Percentiles rank a stretch among this genome's conserved stretches.
Conservation (phyloP, 2,329 filamentous ascomycete genomes). For the Xylaria sp. region DNA sequence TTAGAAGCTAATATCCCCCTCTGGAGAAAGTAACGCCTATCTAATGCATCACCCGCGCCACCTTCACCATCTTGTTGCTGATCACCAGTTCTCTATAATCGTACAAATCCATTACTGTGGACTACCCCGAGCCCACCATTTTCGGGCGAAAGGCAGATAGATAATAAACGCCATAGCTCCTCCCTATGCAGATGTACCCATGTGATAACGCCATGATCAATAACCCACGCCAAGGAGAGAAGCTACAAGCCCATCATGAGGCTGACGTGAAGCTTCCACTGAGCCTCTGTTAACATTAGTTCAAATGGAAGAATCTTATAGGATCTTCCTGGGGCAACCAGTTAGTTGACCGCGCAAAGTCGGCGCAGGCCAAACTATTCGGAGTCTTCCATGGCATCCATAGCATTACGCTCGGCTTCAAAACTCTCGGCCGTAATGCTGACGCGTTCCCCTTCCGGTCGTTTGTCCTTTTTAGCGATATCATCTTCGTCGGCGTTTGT, state of each 20-base stretch:
- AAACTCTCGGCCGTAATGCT: slow-evolving; percentile 51
- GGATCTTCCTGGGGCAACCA: background rate
- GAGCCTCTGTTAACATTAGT: slow-evolving; percentile 12
- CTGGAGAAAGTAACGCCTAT: slow-evolving; percentile 42
- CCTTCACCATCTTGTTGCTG: slow-evolving; percentile 17
- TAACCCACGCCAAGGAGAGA: background rate
- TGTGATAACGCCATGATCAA: slow-evolving; percentile 11
- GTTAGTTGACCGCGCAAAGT: background rate
- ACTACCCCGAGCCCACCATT: background rate
- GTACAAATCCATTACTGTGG: slow-evolving; percentile 29
- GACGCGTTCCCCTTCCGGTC: slow-evolving; percentile 50
- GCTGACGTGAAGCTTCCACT: background rate
- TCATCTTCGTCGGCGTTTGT: slow-evolving; percentile 63
- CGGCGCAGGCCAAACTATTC: slow-evolving; percentile 39
- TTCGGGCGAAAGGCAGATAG: slow-evolving; percentile 5
- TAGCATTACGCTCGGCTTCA: slow-evolving; percentile 50
- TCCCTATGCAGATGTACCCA: slow-evolving; percentile 21
- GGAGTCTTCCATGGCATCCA: slow-evolving; percentile 51
- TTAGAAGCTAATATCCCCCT: background rate
- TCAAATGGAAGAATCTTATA: background rate
- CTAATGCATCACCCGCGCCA: slow-evolving; percentile 43
- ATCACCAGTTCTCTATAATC: slow-evolving; percentile 21
- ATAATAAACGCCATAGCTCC: slow-evolving; percentile 27
- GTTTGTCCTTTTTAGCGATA: slow-evolving; percentile 50
- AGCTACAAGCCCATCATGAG: background rate